Evolutionary conservation across 495 filamentous ascomycete species (phyloP), one percentile per base, ranked within the genome.

Genomic region (Trichoderma virens): DNA sequence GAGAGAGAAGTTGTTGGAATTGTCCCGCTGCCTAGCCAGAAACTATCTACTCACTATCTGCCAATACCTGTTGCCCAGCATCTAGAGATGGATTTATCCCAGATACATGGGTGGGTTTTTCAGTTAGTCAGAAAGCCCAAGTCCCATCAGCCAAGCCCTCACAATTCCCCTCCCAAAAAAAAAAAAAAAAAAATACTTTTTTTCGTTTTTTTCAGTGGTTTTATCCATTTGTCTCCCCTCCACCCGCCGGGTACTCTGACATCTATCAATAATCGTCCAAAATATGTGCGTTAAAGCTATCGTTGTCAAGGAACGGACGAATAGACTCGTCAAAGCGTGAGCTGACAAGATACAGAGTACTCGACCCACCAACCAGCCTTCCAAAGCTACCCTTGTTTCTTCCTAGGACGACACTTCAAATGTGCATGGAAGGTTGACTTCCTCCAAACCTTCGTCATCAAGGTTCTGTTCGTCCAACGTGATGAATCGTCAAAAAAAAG

Each of bases 391-490:
- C 45, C 3, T n/a, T 5, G 8, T 3, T 18, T 45, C 23, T 4
- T 51, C 23, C 45, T n/a, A 51, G n/a, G 14, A 51, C n/a, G 38
- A 20, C n/a, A 16, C 45, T 9, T n/a, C n/a, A 51, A 51, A 51
- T 25, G 9, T n/a, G 45, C 23, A 7, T 51, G n/a, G 45, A 25
- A 51, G 18, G 45, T 20, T 51, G 45, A 51, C 45, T 25, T 51
- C 45, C n/a, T 51, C 45, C 45, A 25, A 51, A 20, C 11, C 4
- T 2, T 25, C n/a, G n/a, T 51, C 45, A 51, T 51, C 45, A 51
- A 51, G 45, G 45, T 51, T 51, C 45, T n/a, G 45, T 51, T 51
- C 45, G 45, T 51, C 45, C 45, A 51, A 51, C 45, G 20, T 51
- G 20, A 51, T 51, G 45, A 20, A 20, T 51, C 45, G 20, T 51